phyloP scores from a whole-genome alignment of 495 filamentous ascomycete genomes.

The Paragyromitra xinjiangensis region DNA sequence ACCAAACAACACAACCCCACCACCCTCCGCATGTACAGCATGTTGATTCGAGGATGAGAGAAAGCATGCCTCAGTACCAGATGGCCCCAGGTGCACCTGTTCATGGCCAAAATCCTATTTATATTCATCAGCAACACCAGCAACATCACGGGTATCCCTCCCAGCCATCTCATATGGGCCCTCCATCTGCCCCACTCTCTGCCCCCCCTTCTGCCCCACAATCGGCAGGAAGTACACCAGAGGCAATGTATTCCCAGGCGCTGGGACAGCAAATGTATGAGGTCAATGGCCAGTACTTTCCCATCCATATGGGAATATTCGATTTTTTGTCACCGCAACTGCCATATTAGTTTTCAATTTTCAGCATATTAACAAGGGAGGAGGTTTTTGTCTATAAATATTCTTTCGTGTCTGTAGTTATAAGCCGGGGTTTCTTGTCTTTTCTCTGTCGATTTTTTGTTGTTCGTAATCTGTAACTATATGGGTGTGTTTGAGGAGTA shows the following conservation, averaged over 20 bases:
- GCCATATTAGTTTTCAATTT: conserved; percentile 47
- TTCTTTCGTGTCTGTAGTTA: conserved; percentile 36
- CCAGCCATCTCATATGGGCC: conserved; percentile 34
- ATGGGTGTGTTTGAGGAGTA: conserved; percentile 28
- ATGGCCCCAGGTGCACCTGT: conserved; percentile 13
- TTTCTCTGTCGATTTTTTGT: conserved; percentile 1
- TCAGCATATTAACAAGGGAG: background rate
- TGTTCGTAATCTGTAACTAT: conserved; percentile 37
- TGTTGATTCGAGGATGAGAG: conserved; percentile 28
- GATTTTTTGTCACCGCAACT: conserved; percentile 56
- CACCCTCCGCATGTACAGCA: conserved; percentile 22
- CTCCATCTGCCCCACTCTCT: conserved; percentile 26
- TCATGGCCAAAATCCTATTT: conserved; percentile 27
- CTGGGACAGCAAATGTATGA: conserved; percentile 52
- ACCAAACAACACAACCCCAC: conserved; percentile 22
- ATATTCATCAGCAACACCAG: conserved; percentile 48
- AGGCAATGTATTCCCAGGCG: conserved; percentile 49
- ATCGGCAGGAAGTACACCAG: conserved; percentile 40
- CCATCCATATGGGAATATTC: conserved; percentile 55
- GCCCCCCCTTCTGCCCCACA: conserved; percentile 18
- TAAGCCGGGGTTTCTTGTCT: conserved; percentile 3
- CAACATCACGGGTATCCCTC: conserved; percentile 34
- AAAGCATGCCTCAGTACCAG: conserved; percentile 40
- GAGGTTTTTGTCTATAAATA: conserved; percentile 29
- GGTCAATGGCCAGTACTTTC: conserved; percentile 56